Percentiles rank a stretch among this genome's conserved stretches.
Conservation (phyloP, 352 stramenopile species). For the Globisporangium spinosum region DNA sequence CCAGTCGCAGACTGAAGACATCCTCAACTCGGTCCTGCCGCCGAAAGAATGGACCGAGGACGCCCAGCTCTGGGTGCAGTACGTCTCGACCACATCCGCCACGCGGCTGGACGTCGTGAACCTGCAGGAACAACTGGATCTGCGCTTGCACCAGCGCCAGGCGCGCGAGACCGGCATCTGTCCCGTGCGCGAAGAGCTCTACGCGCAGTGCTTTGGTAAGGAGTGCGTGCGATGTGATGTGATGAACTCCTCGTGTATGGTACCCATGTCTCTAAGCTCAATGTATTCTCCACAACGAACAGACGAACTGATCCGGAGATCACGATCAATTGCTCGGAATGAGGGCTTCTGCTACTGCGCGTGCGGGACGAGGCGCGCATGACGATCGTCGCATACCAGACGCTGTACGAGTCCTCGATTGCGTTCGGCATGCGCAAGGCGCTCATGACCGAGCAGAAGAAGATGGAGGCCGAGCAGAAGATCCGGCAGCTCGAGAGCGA, state of each 20-base stretch:
- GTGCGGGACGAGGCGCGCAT: slow-evolving; percentile 91
- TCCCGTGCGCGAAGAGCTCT: slow-evolving; percentile 90
- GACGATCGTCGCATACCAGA: slow-evolving; percentile 92
- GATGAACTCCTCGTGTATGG: not conserved
- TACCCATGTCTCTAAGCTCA: not conserved
- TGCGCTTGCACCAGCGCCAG: slow-evolving; percentile 87
- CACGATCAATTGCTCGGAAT: slow-evolving; percentile 91
- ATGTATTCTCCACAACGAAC: not conserved
- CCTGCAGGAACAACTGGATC: slow-evolving; percentile 88
- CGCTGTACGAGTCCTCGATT: slow-evolving; percentile 90
- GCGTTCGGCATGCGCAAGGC: slow-evolving; percentile 93
- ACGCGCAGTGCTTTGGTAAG: slow-evolving; percentile 89
- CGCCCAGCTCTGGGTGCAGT: slow-evolving; percentile 91
- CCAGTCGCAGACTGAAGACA: slow-evolving; percentile 83
- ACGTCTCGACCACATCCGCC: slow-evolving; percentile 89
- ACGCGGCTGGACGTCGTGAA: slow-evolving; percentile 92
- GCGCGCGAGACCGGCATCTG: slow-evolving; percentile 92
- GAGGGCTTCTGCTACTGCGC: slow-evolving; percentile 84
- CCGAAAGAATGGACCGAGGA: slow-evolving; percentile 89
- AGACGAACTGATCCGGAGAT: slow-evolving; percentile 92
- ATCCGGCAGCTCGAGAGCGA: slow-evolving; percentile 80
- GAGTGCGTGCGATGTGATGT: not conserved
- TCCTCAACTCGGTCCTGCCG: slow-evolving; percentile 90
- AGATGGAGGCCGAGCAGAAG: slow-evolving; percentile 83
- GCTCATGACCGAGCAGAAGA: slow-evolving; percentile 90